Percentiles rank a stretch among this genome's conserved stretches.
phyloP scores from a whole-genome alignment of 2,329 filamentous ascomycete species.

The Sordariomycetes sp. region DNA sequence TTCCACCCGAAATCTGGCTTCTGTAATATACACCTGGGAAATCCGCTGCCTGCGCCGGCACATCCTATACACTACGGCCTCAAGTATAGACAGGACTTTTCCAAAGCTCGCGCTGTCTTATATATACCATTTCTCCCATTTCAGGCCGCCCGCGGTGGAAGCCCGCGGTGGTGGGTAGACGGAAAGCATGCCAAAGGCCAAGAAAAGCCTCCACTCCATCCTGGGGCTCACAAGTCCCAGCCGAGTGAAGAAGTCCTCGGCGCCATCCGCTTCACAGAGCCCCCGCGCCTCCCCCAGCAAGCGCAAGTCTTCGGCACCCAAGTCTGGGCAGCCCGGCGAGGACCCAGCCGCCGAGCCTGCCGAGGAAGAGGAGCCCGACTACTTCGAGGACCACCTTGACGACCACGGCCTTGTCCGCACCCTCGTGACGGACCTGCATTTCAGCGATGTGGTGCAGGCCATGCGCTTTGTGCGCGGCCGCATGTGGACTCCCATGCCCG shows the following conservation, averaged over 20 bases:
- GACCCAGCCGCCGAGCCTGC: constrained; percentile 4
- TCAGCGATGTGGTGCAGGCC: constrained; percentile 54
- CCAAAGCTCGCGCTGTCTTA: no score
- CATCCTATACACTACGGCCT: not conserved
- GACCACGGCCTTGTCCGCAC: constrained; percentile 47
- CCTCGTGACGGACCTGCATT: constrained; percentile 42
- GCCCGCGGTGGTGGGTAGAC: not conserved
- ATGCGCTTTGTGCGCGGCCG: constrained; percentile 48
- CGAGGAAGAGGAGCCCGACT: constrained; percentile 11
- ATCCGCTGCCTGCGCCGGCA: not conserved
- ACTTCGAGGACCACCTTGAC: constrained; percentile 36
- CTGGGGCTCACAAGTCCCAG: constrained; percentile 19
- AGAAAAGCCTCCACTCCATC: constrained; percentile 24
- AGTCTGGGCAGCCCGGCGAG: constrained; percentile 10
- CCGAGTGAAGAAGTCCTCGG: constrained; percentile 21
- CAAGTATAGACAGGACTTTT: not conserved
- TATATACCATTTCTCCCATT: not conserved
- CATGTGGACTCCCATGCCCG: constrained; percentile 57
- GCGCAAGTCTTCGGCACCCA: not conserved
- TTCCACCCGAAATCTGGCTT: not conserved
- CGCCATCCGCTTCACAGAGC: constrained; percentile 6
- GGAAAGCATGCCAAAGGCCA: constrained; percentile 11
- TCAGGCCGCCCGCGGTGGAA: not conserved
- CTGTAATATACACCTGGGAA: not conserved
- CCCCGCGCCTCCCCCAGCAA: constrained; percentile 8